Base-by-base conservation (phyloP, 768 basidiomycete species). In the Pisolithus orientalis region DNA sequence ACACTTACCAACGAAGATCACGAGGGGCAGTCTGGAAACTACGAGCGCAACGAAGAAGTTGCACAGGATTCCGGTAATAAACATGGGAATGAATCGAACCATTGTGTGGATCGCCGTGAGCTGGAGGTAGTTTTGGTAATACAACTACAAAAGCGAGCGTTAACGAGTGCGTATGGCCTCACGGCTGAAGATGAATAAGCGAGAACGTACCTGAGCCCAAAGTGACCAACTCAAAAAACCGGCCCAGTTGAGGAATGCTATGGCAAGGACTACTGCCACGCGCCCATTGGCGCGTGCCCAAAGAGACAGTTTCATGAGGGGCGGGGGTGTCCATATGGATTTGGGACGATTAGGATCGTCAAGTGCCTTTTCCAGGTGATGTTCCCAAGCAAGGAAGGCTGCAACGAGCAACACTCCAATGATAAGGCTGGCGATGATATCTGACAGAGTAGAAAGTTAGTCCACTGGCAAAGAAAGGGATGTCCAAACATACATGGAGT, bases 391-490 rank as follows among this genome's bases (percentile, higher is more conserved):
- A 43, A 86, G 50, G 71, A 92, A 94, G 1, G 69, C 44, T 2
- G 60, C 65, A 13, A 86, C 52, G 16, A 90, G 59, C 24, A 83
- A 9, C 2, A 88, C 67, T 3, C 85, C 84, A 16, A 86, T 32
- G 46, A 88, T 66, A 29, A 92, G 72, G 6, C 85, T 75, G 2
- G 74, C 81, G 47, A 92, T 83, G 57, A 92, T 88, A 63, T 91
- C 88, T 78, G 44, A 17, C 1, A 32, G 43, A 48, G 50, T 32
- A 57, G 38, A 4, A 39, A 55, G 65, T n/a, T 39, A 67, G 66
- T 65, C 25, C 61, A 59, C 17, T 38, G 32, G 44, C 6, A 38
- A 38, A 47, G 13, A 42, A 25, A 21, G 39, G 16, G 25, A 28
- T 27, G 16, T 0, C 4, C 34, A 14, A 61, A 56, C 79, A 52